These are phyloP conservation scores for Neofusicoccum umdonicola DNA, from an alignment of 2,329 filamentous ascomycete genomes.

Conservation along the genomic window DNA sequence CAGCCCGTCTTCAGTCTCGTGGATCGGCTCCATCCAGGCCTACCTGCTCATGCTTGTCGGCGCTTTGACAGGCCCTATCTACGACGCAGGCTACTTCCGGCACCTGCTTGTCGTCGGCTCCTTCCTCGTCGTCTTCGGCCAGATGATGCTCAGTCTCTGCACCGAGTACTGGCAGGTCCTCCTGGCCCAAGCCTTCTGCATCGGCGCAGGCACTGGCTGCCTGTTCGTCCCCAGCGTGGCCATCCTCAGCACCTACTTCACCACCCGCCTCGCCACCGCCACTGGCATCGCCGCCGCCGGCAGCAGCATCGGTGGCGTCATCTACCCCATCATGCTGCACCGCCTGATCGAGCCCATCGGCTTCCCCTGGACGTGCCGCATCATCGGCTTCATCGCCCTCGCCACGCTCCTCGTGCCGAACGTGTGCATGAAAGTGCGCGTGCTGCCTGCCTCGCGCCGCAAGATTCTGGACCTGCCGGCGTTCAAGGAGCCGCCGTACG, in stretches of 20 bases:
- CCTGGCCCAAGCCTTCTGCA: slow-evolving; percentile 49
- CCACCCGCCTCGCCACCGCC: slow-evolving; percentile 42
- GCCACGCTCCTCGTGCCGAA: slow-evolving; percentile 46
- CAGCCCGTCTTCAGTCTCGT: slow-evolving; percentile 46
- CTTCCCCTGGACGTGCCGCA: slow-evolving; percentile 63
- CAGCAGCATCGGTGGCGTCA: slow-evolving; percentile 32
- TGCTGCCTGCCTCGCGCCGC: slow-evolving; percentile 42
- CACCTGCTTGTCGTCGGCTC: slow-evolving; percentile 42
- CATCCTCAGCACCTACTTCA: slow-evolving; percentile 50
- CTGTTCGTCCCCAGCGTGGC: slow-evolving; percentile 47
- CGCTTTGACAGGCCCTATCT: slow-evolving; percentile 48
- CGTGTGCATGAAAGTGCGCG: slow-evolving; percentile 41
- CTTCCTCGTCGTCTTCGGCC: slow-evolving; percentile 48
- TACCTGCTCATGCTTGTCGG: slow-evolving; percentile 48
- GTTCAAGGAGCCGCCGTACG: slow-evolving; percentile 43
- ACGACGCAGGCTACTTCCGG: slow-evolving; percentile 50
- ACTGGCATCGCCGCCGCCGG: slow-evolving; percentile 49
- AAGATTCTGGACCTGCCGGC: slow-evolving; percentile 45
- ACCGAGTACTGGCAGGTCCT: slow-evolving; percentile 50
- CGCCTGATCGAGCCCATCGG: slow-evolving; percentile 59
- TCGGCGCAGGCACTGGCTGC: slow-evolving; percentile 46
- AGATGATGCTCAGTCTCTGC: slow-evolving; percentile 53
- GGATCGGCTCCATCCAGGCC: slow-evolving; percentile 50
- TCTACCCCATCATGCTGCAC: slow-evolving; percentile 53
- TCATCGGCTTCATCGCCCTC: slow-evolving; percentile 64